Evolutionary conservation across 73 alveolate genomes (phyloP).

Genomic region (Strombidium stylifer): DNA sequence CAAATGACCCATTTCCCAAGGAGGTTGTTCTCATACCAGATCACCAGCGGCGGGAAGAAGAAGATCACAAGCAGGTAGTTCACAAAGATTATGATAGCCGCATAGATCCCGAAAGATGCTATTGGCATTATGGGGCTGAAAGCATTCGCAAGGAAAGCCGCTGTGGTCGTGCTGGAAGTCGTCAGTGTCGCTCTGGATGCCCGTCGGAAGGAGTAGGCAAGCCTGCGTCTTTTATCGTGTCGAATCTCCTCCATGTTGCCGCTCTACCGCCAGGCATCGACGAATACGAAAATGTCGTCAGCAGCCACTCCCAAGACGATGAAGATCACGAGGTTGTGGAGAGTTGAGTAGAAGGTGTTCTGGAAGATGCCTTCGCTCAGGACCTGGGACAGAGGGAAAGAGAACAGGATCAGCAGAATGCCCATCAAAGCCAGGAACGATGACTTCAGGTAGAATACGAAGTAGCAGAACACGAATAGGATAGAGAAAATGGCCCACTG

Average conservation of each 20-base stretch:
- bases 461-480: too few relatives aligned
- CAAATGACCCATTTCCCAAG: too few relatives aligned
- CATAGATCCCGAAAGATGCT: conserved; percentile 47
- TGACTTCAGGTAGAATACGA: too few relatives aligned
- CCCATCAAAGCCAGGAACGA: too few relatives aligned
- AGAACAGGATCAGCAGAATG: too few relatives aligned
- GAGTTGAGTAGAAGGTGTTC: too few relatives aligned
- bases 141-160: conserved; percentile 39
- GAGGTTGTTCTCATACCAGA: conserved; percentile 24
- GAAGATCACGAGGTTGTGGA: conserved; percentile 55
- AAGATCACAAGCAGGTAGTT: conserved; percentile 15
- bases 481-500: too few relatives aligned
- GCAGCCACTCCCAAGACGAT: conserved; percentile 67
- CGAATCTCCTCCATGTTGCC: not conserved
- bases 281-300: conserved; percentile 55
- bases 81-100: conserved; percentile 10
- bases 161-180: conserved; percentile 31
- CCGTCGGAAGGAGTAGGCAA: conserved; percentile 21
- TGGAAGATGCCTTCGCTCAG: too few relatives aligned
- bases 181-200: conserved; percentile 41
- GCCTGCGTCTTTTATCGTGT: not conserved
- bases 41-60: conserved; percentile 5
- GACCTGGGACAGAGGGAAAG: too few relatives aligned
- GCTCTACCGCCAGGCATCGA: conserved; percentile 51
- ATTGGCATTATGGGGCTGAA: conserved; percentile 38